Percentiles rank a stretch among this genome's conserved stretches.
Conservation (phyloP, 352 stramenopile species). For the Globisporangium irregulare region DNA sequence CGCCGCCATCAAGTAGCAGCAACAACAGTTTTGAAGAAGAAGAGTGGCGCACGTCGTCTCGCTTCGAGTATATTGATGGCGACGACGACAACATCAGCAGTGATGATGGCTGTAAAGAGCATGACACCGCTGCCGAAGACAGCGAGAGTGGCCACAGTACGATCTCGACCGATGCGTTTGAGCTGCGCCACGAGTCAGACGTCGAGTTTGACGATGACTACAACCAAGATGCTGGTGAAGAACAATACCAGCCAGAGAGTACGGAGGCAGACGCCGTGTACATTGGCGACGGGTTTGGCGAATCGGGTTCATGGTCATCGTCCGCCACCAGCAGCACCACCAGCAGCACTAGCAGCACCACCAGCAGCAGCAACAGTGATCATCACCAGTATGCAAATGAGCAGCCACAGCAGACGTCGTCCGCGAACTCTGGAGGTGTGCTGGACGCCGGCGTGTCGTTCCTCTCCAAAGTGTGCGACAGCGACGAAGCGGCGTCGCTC, state of each 20-base stretch:
- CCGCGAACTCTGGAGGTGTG: conserved; percentile 20
- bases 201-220: conserved; percentile 17
- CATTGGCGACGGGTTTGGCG: neutral
- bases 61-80: conserved; percentile 37
- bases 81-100: conserved; percentile 16
- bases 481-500: conserved; percentile 51
- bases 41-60: neutral
- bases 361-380: neutral
- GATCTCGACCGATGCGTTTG: conserved; percentile 21
- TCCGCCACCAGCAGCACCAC: neutral
- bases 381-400: neutral
- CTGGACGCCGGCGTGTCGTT: conserved; percentile 52
- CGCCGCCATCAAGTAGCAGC: neutral
- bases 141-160: conserved; percentile 18
- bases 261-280: conserved; percentile 1
- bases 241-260: conserved; percentile 19
- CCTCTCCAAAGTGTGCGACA: conserved; percentile 54
- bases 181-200: conserved; percentile 1
- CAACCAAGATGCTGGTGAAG: conserved; percentile 21
- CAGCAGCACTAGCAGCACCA: neutral
- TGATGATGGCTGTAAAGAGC: conserved; percentile 10
- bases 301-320: neutral
- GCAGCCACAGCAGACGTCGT: neutral
- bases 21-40: conserved; percentile 16
- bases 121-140: neutral